phyloP scores from a whole-genome alignment of 2,329 filamentous ascomycete species.

The Xenoacremonium recifei region DNA sequence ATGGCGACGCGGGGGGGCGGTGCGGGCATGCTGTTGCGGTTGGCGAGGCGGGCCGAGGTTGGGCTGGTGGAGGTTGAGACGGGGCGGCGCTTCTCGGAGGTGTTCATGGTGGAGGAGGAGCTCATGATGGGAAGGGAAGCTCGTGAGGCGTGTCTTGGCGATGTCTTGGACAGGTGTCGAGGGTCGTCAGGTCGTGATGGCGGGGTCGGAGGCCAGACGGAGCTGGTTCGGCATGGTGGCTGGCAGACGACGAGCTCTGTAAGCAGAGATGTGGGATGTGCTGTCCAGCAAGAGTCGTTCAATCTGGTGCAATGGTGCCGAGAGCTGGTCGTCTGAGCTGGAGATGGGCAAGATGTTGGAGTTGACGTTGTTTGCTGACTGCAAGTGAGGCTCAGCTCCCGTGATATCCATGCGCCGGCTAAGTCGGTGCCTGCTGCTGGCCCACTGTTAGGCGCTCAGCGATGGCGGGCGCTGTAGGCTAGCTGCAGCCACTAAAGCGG shows the following conservation, averaged over 20 bases:
- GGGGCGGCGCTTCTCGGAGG: conserved; percentile 45
- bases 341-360: too few species aligned
- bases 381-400: too few species aligned
- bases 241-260: conserved; percentile 13
- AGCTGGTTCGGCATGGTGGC: conserved; percentile 31
- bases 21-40: conserved; percentile 28
- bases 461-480: too few species aligned
- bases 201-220: conserved; percentile 24
- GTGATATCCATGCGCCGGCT: too few species aligned
- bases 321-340: too few species aligned
- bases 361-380: too few species aligned
- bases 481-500: too few species aligned
- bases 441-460: too few species aligned
- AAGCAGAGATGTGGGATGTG: too few species aligned
- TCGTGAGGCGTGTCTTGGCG: neutral
- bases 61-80: conserved; percentile 23
- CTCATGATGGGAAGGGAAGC: conserved; percentile 3
- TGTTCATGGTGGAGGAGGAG: conserved; percentile 32
- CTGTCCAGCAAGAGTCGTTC: too few species aligned
- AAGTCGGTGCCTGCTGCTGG: too few species aligned
- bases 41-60: conserved; percentile 17
- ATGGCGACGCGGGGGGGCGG: conserved; percentile 30
- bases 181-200: conserved; percentile 23
- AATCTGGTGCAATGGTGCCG: too few species aligned
- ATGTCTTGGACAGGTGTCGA: neutral